phyloP scores from a whole-genome alignment of 106 monocot genomes.

The Amphibolis antarctica region DNA sequence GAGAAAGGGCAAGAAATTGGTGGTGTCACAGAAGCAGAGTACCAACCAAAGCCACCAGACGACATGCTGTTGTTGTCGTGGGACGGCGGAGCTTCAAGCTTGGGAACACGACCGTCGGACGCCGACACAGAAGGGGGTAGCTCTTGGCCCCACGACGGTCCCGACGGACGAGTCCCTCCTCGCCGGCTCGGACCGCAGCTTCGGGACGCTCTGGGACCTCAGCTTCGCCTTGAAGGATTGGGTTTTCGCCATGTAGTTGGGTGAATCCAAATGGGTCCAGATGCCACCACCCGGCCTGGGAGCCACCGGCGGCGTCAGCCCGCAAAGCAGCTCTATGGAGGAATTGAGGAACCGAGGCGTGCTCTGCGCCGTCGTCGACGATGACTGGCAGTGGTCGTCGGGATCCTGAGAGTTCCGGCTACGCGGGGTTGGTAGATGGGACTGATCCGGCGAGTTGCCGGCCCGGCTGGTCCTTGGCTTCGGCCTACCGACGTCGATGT shows the following conservation, averaged over 20 bases:
- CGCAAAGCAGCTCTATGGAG: too few relatives aligned
- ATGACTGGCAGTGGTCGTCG: constrained; percentile 12
- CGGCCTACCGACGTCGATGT: constrained; percentile 13
- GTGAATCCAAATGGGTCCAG: constrained; percentile 25
- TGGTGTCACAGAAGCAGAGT: too few relatives aligned
- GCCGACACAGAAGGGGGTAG: not conserved
- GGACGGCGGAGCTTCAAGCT: not conserved
- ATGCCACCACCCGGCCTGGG: not conserved
- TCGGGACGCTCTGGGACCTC: constrained; percentile 79
- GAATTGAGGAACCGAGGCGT: constrained; percentile 14
- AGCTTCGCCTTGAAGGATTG: constrained; percentile 78
- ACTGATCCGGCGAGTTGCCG: not conserved
- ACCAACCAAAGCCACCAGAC: too few relatives aligned
- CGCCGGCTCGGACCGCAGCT: constrained; percentile 44
- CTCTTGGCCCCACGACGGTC: not conserved
- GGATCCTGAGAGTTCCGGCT: not conserved
- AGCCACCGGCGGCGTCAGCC: not conserved
- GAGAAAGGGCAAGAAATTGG: too few relatives aligned
- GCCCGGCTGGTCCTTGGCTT: constrained; percentile 1
- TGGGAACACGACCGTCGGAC: not conserved
- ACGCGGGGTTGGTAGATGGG: not conserved
- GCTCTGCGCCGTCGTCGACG: constrained; percentile 16
- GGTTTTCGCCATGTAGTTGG: constrained; percentile 77
- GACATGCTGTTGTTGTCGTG: too few relatives aligned
- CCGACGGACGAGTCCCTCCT: constrained; percentile 25